Conservation (phyloP, 2,329 filamentous ascomycete genomes). For the Monosporascus sp. region DNA sequence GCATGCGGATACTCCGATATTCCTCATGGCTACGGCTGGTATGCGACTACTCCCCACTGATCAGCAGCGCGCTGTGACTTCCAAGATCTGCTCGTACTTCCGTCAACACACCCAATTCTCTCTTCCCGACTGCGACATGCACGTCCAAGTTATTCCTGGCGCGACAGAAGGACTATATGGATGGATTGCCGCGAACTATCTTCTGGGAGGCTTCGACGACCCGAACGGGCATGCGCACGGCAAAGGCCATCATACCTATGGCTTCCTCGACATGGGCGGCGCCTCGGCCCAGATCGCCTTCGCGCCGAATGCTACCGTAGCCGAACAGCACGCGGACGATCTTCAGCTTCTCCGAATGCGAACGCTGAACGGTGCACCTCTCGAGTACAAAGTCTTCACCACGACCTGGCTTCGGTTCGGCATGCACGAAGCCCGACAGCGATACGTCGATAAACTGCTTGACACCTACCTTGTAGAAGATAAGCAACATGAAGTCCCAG, state of each 20-base stretch:
- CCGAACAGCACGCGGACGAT: slow-evolving; percentile 82
- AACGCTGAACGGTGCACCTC: slow-evolving; percentile 68
- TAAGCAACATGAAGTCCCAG: slow-evolving; percentile 64
- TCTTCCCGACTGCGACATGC: slow-evolving; percentile 80
- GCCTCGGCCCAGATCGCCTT: slow-evolving; percentile 98
- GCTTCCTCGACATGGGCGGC: slow-evolving; percentile 97
- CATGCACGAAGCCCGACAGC: slow-evolving; percentile 83
- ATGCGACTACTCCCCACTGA: slow-evolving; percentile 77
- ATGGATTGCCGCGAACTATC: slow-evolving; percentile 95
- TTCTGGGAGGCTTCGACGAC: slow-evolving; percentile 83
- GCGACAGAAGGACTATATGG: slow-evolving; percentile 95
- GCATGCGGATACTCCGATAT: slow-evolving; percentile 80
- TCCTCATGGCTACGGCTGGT: slow-evolving; percentile 90
- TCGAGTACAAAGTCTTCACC: slow-evolving; percentile 88
- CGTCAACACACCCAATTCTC: slow-evolving; percentile 71
- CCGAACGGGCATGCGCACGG: slow-evolving; percentile 72
- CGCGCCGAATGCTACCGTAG: slow-evolving; percentile 87
- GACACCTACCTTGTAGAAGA: slow-evolving; percentile 53
- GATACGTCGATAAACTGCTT: slow-evolving; percentile 75
- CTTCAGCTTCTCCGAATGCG: slow-evolving; percentile 81
- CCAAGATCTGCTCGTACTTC: slow-evolving; percentile 78
- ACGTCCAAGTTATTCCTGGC: slow-evolving; percentile 91
- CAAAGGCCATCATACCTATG: slow-evolving; percentile 88
- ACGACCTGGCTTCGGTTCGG: slow-evolving; percentile 97
- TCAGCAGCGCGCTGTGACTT: slow-evolving; percentile 67